Base-by-base conservation (phyloP, 1,284 basidiomycete genomes). In the Sporisorium exsertum region DNA sequence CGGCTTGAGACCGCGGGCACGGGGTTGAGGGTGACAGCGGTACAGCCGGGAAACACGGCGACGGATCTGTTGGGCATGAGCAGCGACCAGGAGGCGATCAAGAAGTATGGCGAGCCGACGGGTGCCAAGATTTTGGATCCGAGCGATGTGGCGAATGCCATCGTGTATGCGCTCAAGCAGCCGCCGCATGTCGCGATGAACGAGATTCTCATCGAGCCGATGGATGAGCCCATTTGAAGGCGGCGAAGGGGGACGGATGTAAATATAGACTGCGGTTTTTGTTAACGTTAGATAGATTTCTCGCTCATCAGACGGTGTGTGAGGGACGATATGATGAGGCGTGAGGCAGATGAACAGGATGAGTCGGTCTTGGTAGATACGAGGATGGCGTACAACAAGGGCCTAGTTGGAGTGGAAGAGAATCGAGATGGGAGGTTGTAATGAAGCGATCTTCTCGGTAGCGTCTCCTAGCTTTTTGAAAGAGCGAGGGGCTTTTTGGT, bases 31-130 rank as follows among this genome's bases (percentile, higher is more conserved):
- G 82, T 84, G 9, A 84, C 83, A 0, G 63, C 62, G 26, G 67
- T 84, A 4, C 83, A 84, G 55, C 83, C 83, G 9, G 83, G 83
- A 22, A 84, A 84, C 50, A 79, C 77, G 2, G 80, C 80, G 0
- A 84, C 83, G 0, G 83, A 84, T 16, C 77, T 84, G 32, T 45
- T 84, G 13, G 74, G 78, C 16, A 84, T 84, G 83, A 81, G 79
- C 57, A 84, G 64, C 45, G 83, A 84, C 54, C 50, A 56, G 13
- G 82, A 84, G 49, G 83, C 83, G 9, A 58, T 84, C 35, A 74
- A 83, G 55, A 81, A 83, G 69, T 84, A 83, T 56, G 83, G 80
- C 16, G 75, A 80, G 53, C 81, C 83, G 1, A 74, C 80, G 9
- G 82, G 83, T n/a, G 83, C 82, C 20, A 79, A 81, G 62, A 78